These are phyloP conservation scores for Scalesia atractyloides DNA, from an alignment of 129 eudicot species.

Conservation along the genomic window DNA sequence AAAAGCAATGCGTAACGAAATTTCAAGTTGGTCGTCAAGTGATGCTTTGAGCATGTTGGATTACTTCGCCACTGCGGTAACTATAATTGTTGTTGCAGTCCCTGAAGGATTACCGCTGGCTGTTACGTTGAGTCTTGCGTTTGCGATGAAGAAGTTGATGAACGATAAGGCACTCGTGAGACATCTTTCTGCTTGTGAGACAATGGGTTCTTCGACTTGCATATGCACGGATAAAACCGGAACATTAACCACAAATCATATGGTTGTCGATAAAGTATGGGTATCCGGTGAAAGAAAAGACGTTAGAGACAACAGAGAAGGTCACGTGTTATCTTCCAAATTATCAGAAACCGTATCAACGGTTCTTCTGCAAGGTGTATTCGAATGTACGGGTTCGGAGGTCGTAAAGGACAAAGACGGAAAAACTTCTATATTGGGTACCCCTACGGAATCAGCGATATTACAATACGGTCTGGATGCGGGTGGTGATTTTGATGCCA, in stretches of 20 bases:
- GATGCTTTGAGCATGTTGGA: conserved; percentile 73
- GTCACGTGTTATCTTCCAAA: conserved; percentile 29
- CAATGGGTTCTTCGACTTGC: conserved; percentile 81
- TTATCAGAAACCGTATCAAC: conserved; percentile 41
- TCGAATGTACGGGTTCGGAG: conserved; percentile 71
- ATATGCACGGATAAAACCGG: conserved; percentile 93
- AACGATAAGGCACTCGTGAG: conserved; percentile 75
- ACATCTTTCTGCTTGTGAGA: conserved; percentile 90
- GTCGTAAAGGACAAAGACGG: conserved; percentile 69
- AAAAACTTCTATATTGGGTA: conserved; percentile 56
- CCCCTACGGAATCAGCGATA: conserved; percentile 92
- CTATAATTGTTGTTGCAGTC: conserved; percentile 88
- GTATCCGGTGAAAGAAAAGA: conserved; percentile 54
- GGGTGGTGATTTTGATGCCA: conserved; percentile 65
- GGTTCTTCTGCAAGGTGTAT: conserved; percentile 65
- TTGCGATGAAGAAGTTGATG: conserved; percentile 89
- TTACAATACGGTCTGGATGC: conserved; percentile 63
- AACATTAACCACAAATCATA: conserved; percentile 85
- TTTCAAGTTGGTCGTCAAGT: conserved; percentile 59
- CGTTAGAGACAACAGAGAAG: conserved; percentile 31
- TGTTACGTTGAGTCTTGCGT: conserved; percentile 86
- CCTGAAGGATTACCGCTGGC: conserved; percentile 95
- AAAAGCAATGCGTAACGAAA: conserved; percentile 52
- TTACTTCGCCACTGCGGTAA: conserved; percentile 81
- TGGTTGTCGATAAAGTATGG: conserved; percentile 78